Evolutionary conservation across 495 filamentous ascomycete genomes (phyloP), one percentile per base, ranked within the genome.

Genomic region (Hypoxylon trugodes): DNA sequence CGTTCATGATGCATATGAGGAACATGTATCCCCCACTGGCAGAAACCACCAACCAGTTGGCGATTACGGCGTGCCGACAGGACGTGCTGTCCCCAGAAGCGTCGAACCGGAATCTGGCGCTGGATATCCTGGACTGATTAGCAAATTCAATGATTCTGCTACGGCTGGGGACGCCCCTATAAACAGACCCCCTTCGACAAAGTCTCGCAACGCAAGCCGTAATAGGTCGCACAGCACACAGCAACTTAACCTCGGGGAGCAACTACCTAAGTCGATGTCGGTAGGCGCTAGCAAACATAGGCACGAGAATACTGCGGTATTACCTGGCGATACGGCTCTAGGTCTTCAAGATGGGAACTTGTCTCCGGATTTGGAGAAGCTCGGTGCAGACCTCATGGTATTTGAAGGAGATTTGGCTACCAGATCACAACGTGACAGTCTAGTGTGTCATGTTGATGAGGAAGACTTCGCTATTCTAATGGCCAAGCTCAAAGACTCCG

Each of bases 341-440:
- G 49, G 35, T 6, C 12, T 47, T 15, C 6, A 7, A 32, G 28
- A 46, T 0, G 28, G 24, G 12, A 22, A 21, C 15, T 9, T 52
- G 12, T 46, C 52, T 26, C 64, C 64, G 8, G 51, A 67, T 38
- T 30, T 67, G 24, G 64, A 67, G 42, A 67, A 43, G 51, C 30
- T 67, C 10, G 64, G 52, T 13, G 58, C 64, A 32, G 64, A 67
- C n/a, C 58, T 67, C 1, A 61, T 67, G 56, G 51, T 67, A 28
- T 67, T 67, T 22, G 37, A 67, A 49, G 52, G 57, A 16, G 64
- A 51, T 6, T 8, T 47, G 13, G 52, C 58, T 15, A 59, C 33
- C 42, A 49, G 64, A 6, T 32, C 40, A 16, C 52, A 57, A 35
- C 64, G 64, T 4, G 64, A 67, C 24, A 61, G 57, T 25, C 58